Evolutionary conservation across 2,329 filamentous ascomycete genomes (phyloP).

Genomic region (Bipolaris oryzae): DNA sequence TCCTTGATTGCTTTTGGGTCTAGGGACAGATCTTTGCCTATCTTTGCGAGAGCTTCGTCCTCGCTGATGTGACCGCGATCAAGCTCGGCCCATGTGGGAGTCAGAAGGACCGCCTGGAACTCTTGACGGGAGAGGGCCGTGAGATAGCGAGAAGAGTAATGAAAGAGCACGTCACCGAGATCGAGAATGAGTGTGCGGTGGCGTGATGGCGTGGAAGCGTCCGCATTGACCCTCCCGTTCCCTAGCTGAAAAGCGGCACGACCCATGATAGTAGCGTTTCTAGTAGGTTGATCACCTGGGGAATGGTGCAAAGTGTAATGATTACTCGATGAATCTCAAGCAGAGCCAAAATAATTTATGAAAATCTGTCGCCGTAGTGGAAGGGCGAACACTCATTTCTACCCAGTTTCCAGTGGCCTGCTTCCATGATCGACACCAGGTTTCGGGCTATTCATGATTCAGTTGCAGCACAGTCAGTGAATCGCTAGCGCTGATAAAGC

Average conservation of each 20-base stretch:
- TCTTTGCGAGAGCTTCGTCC: constrained; percentile 19
- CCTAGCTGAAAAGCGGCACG: not conserved
- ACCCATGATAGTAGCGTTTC: not conserved
- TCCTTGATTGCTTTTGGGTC: constrained; percentile 27
- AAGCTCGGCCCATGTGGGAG: constrained; percentile 35
- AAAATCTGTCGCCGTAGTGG: too few relatives aligned
- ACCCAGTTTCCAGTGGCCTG: not conserved
- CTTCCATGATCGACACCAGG: not conserved
- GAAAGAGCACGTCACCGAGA: constrained; percentile 47
- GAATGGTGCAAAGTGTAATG: not conserved
- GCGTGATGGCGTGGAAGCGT: not conserved
- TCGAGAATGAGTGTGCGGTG: constrained; percentile 39
- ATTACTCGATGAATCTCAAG: too few relatives aligned
- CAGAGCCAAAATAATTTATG: not conserved
- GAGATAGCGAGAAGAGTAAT: constrained; percentile 36
- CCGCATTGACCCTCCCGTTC: not conserved
- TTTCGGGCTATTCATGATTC: not conserved
- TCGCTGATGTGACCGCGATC: constrained; percentile 35
- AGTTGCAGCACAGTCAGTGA: too few relatives aligned
- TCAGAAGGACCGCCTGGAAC: constrained; percentile 33
- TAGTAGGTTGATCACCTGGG: not conserved
- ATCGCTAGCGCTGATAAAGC: too few relatives aligned
- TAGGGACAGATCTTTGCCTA: constrained; percentile 32
- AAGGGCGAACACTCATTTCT: not conserved
- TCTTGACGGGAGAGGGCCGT: constrained; percentile 27